phyloP scores from a whole-genome alignment of 73 alveolate genomes.

The Paramecium tetraurelia region DNA sequence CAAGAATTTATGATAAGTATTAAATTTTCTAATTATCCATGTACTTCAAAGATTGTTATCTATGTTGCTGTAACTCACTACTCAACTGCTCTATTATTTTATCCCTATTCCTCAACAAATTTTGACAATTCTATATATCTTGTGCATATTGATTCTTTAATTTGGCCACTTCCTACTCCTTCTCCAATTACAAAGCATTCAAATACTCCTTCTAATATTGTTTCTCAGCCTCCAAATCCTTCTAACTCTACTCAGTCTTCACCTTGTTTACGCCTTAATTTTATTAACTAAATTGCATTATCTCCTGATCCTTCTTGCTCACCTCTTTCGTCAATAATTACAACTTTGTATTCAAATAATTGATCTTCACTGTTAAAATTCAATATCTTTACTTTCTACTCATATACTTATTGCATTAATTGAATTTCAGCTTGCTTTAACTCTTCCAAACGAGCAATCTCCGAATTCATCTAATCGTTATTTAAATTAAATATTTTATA shows the following conservation, averaged over 20 bases:
- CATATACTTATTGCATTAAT: slow-evolving; percentile 15
- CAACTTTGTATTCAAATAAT: neutral
- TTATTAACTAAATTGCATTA: neutral
- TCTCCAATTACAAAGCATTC: neutral
- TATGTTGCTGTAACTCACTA: neutral
- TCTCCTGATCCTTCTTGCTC: neutral
- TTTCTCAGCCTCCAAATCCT: neutral
- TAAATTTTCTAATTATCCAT: neutral
- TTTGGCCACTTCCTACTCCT: neutral
- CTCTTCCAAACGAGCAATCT: neutral
- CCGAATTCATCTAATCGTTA: neutral
- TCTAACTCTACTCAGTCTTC: neutral
- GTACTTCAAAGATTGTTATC: neutral
- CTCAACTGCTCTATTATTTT: neutral
- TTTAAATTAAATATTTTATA: neutral
- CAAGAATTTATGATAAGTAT: neutral
- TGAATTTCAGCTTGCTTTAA: neutral
- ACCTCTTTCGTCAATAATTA: neutral
- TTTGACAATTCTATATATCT: neutral
- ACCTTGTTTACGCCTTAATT: neutral
- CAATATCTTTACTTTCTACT: neutral
- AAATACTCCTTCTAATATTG: neutral
- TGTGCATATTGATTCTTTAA: neutral
- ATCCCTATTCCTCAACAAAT: neutral
- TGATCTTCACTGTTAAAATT: neutral